Evolutionary conservation across 225 moss, liverwort and hornwort species (phyloP), one percentile per base, ranked within the genome.

Genomic region (Sphagnum tenellum): DNA sequence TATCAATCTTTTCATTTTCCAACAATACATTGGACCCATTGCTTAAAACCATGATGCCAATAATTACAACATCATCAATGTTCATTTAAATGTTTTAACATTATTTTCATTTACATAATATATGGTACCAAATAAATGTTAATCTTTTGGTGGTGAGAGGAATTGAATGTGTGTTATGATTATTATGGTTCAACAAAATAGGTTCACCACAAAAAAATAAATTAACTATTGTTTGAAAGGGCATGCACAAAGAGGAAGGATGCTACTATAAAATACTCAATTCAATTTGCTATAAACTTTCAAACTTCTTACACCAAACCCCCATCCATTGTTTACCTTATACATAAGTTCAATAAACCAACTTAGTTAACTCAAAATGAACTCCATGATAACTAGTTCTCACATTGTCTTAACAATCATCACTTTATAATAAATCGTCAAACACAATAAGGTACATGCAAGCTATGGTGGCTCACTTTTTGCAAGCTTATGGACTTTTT

Each of bases 101-200:
- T 57, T 47, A 66, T 79, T 73, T 66, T 46, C 77, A 12, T 85
- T 79, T 56, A 75, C 70, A 79, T 44, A 72, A 67, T 78, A 87
- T 74, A 83, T 66, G 60, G 77, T 75, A 72, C 72, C 81, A 69
- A 98, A 75, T 63, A 88, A 66, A 66, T 77, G 77, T 98, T 59
- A 93, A 90, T 67, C 98, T 88, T 65, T 90, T 88, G 53, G 90
- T 88, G 60, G 98, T 90, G 47, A 98, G 88, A 9, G 98, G 98
- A 69, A 91, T 93, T 65, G 82, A 83, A 69, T 89, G 90, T 72
- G 89, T 79, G 62, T 93, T 78, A 53, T 77, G 71, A 73, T 98
- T 93, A 66, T 75, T 93, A 45, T 87, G 82, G 66, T 77, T 77
- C 70, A 98, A 71, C 3, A 82, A 80, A 52, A 74, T 75, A 70